Base-by-base conservation (phyloP, 768 basidiomycete genomes). In the Hygrophorus pudorinus region DNA sequence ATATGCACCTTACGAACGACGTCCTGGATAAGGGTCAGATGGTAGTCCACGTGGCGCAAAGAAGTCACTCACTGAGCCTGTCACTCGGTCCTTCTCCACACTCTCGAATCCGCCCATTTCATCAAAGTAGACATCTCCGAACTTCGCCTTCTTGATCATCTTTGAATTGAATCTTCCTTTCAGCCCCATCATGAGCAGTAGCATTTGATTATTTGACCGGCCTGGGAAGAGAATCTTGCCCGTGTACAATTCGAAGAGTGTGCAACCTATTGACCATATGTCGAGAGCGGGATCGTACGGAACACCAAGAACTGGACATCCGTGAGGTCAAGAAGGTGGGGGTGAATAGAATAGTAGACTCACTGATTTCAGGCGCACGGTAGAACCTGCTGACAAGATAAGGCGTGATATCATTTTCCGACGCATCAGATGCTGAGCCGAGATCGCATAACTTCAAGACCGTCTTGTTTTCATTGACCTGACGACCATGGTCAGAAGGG, bases 191-290 rank as follows among this genome's bases (percentile, higher is more conserved):
- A 97, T 96, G 45, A 88, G 78, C 44, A 91, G 71, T 14, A 98
- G 70, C 94, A 98, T 98, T 56, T 98, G 93, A 57, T 96, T 96
- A 64, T 99, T 98, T 13, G 88, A 88, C 31, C 90, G 79, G 10
- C 94, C 94, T 0, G 96, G 96, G 62, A 98, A 90, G 32, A 99
- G 78, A 45, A 98, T 98, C 68, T 96, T 97, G 60, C 90, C 91
- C 1, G 91, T 92, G 65, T 91, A 94, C 12, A 93, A 68, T 56
- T 93, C 90, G 57, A 89, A 94, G n/a, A 99, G 70, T 5, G 96
- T 98, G 64, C 94, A 98, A 2, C 92, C 96, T 47, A 94, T 81
- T 7, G 92, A 94, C 96, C 96, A 98, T 24, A 96, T 75, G 57
- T 98, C 94, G 20, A 99, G 73, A 0, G 92, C 75, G 5, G 85